These are phyloP conservation scores for Ramularia collo-cygni DNA, from an alignment of 2,329 filamentous ascomycete genomes.

Conservation along the genomic window DNA sequence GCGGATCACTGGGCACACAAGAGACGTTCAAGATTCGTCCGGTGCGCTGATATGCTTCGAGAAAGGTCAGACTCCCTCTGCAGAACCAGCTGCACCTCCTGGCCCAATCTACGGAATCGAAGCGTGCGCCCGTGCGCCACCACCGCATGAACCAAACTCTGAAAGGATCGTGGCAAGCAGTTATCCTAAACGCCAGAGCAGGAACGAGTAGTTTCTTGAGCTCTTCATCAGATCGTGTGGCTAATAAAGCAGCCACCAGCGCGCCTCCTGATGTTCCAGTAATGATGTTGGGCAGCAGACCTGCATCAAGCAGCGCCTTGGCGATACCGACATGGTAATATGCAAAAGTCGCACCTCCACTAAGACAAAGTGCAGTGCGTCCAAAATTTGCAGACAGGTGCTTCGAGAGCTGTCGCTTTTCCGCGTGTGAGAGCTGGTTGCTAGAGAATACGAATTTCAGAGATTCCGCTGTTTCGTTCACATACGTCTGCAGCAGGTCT, in stretches of 20 bases:
- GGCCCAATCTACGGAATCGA: conserved; percentile 92
- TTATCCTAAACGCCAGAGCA: conserved; percentile 76
- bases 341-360: conserved; percentile 87
- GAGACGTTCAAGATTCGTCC: conserved; percentile 92
- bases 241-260: conserved; percentile 76
- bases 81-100: conserved; percentile 81
- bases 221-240: conserved; percentile 87
- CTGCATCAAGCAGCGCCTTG: conserved; percentile 79
- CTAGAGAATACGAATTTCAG: conserved; percentile 64
- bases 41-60: conserved; percentile 87
- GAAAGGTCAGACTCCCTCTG: conserved; percentile 84
- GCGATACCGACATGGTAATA: conserved; percentile 96
- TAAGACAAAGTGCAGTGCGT: conserved; percentile 84
- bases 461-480: conserved; percentile 71
- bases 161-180: conserved; percentile 72
- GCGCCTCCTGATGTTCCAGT: conserved; percentile 94
- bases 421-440: conserved; percentile 58
- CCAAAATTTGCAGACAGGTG: conserved; percentile 86
- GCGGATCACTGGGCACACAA: conserved; percentile 91
- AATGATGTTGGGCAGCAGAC: conserved; percentile 84
- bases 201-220: conserved; percentile 78
- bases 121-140: conserved; percentile 88
- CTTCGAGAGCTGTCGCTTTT: conserved; percentile 78
- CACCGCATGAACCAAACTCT: conserved; percentile 72
- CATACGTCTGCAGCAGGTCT: conserved; percentile 78